Evolutionary conservation across 1,284 basidiomycete species (phyloP), one percentile per base, ranked within the genome.

Genomic region (Ceratorhiza oryzae-sativae): DNA sequence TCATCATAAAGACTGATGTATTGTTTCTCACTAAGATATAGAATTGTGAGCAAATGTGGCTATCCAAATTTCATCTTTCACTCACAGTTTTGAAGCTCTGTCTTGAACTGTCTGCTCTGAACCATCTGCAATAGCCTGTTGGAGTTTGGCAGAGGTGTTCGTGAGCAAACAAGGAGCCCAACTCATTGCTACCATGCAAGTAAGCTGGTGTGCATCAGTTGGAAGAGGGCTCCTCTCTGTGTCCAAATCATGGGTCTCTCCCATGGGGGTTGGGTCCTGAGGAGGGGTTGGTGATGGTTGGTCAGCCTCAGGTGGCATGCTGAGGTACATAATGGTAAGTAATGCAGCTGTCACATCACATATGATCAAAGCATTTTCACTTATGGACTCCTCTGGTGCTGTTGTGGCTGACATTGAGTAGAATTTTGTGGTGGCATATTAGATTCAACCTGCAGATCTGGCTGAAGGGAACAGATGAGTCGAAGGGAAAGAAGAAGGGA

Each of bases 121-220:
- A n/a, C 25, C 60, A 62, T 62, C 42, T 23, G 41, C 23, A 18
- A 27, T 48, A 9, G 60, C 60, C 27, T 20, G 60, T 12, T 30
- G 42, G 41, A 46, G 60, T 20, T 62, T 41, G 10, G 41, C 15
- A 15, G 25, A 4, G 25, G 42, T 30, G 45, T 30, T 62, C 42
- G 32, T 27, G 2, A 30, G 36, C 15, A 20, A 23, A 30, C 42
- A 42, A 46, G 60, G 41, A 23, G 23, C 8, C 42, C 60, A 62
- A 23, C 39, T 42, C 60, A 62, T 62, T 46, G 60, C 41, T 10
- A 46, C 25, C 60, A 62, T 62, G 6, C 60, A 25, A 27, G 60
- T 48, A 25, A 62, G 36, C 45, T 62, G 60, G n/a, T 42, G 27
- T 30, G 60, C 42, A n/a, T 46, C 25, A 9, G 60, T 62, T 6